Percentiles rank a stretch among this genome's conserved stretches.
phyloP scores from a whole-genome alignment of 2,329 filamentous ascomycete genomes.

The Ophiostoma sp. region DNA sequence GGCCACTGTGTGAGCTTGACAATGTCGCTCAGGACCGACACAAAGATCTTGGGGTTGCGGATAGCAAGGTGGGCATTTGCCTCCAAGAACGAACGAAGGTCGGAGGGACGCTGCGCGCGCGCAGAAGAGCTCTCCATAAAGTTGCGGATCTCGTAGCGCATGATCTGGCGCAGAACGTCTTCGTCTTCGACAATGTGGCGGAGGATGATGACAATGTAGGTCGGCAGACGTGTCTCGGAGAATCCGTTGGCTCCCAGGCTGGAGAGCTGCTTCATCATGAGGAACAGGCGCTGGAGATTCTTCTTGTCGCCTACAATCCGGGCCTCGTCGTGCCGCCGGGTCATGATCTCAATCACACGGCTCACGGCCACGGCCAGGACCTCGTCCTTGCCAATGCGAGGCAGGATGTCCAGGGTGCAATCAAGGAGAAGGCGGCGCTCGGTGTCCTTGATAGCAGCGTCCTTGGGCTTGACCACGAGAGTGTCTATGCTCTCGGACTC shows the following conservation, averaged over 20 bases:
- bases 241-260: conserved; percentile 72
- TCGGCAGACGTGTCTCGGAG: conserved; percentile 46
- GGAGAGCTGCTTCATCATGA: conserved; percentile 90
- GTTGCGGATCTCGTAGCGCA: conserved; percentile 81
- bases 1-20: conserved; percentile 64
- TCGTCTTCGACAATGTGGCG: conserved; percentile 94
- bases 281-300: conserved; percentile 82
- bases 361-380: conserved; percentile 75
- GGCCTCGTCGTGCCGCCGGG: conserved; percentile 70
- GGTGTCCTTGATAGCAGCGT: conserved; percentile 57
- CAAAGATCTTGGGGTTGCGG: conserved; percentile 76
- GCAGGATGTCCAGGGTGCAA: conserved; percentile 74
- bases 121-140: conserved; percentile 59
- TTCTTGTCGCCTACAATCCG: conserved; percentile 71
- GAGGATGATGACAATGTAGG: conserved; percentile 75
- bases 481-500: conserved; percentile 46
- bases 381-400: conserved; percentile 81
- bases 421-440: conserved; percentile 68
- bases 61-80: conserved; percentile 73
- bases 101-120: conserved; percentile 51
- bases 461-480: conserved; percentile 54
- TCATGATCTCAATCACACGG: conserved; percentile 80
- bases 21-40: conserved; percentile 80
- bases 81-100: conserved; percentile 68
- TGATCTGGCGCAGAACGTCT: conserved; percentile 81